A percentile compares a stretch with the other conserved stretches of the same genome.
Evolutionary conservation across 108 stramenopile species (phyloP).

Genomic region (Nitzschia sp.): DNA sequence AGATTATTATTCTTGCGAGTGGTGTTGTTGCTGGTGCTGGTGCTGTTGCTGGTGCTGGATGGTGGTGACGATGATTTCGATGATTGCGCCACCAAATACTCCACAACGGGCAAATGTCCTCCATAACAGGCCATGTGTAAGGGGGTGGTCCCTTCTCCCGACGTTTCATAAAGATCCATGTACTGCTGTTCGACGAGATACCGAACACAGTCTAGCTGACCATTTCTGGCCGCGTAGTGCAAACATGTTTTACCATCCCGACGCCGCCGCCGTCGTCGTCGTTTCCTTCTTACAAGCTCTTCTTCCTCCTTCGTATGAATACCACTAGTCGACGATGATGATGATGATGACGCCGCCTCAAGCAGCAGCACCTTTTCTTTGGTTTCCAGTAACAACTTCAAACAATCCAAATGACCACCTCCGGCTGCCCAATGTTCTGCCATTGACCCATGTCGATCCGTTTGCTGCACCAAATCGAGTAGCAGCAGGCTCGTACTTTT

Average conservation of each 20-base stretch:
- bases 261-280: conserved; percentile 49
- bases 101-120: conserved; percentile 58
- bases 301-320: not conserved
- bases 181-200: conserved; percentile 23
- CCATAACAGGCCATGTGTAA: conserved; percentile 85
- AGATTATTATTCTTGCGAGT: not conserved
- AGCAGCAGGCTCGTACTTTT: too few species aligned
- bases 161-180: conserved; percentile 25
- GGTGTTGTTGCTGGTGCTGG: conserved; percentile 27
- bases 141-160: conserved; percentile 86
- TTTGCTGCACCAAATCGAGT: conserved; percentile 34
- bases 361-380: not conserved
- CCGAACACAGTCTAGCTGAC: conserved; percentile 42
- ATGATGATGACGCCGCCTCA: not conserved
- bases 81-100: conserved; percentile 36
- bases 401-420: conserved; percentile 74
- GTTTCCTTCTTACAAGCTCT: too few species aligned
- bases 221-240: conserved; percentile 87
- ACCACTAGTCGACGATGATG: too few species aligned
- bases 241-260: conserved; percentile 88
- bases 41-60: too few species aligned
- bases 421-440: conserved; percentile 90
- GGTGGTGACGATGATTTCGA: not conserved
- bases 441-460: conserved; percentile 74
- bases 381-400: conserved; percentile 52